Conservation (phyloP, 78 protist species). For the Mastigamoeba balamuthi region DNA sequence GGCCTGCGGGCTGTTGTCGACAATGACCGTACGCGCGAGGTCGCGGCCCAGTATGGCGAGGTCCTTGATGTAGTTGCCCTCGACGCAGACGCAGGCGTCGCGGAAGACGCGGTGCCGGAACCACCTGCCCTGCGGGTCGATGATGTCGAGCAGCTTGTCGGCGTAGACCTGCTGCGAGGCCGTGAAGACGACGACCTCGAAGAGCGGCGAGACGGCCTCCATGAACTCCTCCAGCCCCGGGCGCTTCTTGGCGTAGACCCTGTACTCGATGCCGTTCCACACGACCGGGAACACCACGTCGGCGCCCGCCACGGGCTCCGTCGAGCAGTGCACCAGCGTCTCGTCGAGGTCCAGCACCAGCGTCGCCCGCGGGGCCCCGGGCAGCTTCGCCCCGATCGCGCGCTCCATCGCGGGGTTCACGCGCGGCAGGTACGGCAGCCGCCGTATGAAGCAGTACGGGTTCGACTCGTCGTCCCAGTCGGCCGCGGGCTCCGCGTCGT, state of each 20-base stretch:
- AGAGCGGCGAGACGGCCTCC: constrained; percentile 9
- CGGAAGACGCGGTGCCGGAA: constrained; percentile 69
- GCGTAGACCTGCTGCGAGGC: constrained; percentile 85
- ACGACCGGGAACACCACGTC: constrained; percentile 30
- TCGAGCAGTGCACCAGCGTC: constrained; percentile 74
- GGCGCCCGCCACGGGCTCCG: constrained; percentile 42
- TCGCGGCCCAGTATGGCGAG: constrained; percentile 72
- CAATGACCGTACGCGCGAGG: constrained; percentile 36
- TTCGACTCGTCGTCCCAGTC: too few relatives aligned
- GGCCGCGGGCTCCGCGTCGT: too few relatives aligned
- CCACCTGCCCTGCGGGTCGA: constrained; percentile 47
- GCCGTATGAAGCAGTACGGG: too few relatives aligned
- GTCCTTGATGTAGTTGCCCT: constrained; percentile 82
- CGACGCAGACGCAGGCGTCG: constrained; percentile 64
- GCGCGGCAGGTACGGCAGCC: too few relatives aligned
- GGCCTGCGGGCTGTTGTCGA: constrained; percentile 88
- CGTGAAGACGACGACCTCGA: constrained; percentile 79
- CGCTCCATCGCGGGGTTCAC: too few relatives aligned
- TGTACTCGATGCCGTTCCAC: constrained; percentile 29
- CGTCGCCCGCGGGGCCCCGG: constrained; percentile 31
- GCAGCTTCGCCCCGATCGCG: too few relatives aligned
- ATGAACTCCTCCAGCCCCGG: constrained; percentile 65
- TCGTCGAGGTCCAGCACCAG: constrained; percentile 82
- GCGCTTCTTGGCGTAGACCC: constrained; percentile 53
- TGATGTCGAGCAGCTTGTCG: constrained; percentile 47